These are phyloP conservation scores for Blepharisma japonicum DNA, from an alignment of 73 alveolate species.

Conservation along the genomic window DNA sequence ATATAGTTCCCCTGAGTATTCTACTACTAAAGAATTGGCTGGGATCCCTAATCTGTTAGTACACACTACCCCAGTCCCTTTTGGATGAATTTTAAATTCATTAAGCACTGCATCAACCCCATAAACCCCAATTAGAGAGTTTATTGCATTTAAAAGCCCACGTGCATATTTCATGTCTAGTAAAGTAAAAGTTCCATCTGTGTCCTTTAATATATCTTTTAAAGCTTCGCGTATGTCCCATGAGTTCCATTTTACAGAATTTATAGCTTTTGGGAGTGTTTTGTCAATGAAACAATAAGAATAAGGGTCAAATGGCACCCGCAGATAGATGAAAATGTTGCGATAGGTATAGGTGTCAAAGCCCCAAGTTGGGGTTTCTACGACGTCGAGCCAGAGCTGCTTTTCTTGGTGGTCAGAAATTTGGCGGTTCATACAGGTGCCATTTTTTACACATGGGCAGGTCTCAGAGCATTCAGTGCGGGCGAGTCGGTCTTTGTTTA, in stretches of 20 bases:
- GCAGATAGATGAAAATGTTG: constrained; percentile 75
- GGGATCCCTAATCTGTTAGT: constrained; percentile 84
- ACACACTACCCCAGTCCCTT: constrained; percentile 96
- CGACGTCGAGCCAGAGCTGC: constrained; percentile 68
- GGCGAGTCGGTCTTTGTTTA: constrained; percentile 55
- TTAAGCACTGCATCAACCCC: constrained; percentile 51
- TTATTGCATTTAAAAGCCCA: constrained; percentile 59
- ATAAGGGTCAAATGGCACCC: constrained; percentile 76
- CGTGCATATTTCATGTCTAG: constrained; percentile 75
- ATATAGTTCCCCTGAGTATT: constrained; percentile 95
- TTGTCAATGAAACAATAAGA: constrained; percentile 78
- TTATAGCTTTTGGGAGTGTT: constrained; percentile 71
- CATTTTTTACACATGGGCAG: constrained; percentile 68
- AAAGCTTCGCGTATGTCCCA: constrained; percentile 83
- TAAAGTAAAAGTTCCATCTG: constrained; percentile 49
- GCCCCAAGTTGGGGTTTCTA: constrained; percentile 95
- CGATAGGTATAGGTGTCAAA: constrained; percentile 88
- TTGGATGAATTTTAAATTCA: constrained; percentile 83
- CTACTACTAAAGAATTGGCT: constrained; percentile 85
- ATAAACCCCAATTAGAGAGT: constrained; percentile 37
- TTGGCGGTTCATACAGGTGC: constrained; percentile 70
- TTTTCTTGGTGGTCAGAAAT: constrained; percentile 66
- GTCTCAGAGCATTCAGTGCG: constrained; percentile 75
- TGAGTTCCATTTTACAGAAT: constrained; percentile 67
- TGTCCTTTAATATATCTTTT: constrained; percentile 54